These are phyloP conservation scores for Dalbergia cultrata DNA, from an alignment of 306 rosid genomes.

Conservation along the genomic window DNA sequence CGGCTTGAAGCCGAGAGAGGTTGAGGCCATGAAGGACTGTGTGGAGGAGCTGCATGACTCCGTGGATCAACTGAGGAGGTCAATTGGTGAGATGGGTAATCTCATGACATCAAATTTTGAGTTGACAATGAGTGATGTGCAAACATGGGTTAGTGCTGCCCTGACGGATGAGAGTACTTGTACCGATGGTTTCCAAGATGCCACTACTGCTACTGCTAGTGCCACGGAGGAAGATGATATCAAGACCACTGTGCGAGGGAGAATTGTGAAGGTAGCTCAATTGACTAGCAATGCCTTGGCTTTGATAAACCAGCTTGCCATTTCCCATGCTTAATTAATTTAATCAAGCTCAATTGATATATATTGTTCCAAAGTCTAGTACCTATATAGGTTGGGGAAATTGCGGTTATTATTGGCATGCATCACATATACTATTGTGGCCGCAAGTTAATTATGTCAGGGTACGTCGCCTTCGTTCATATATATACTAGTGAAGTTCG, in stretches of 20 bases:
- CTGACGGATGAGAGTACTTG: slow-evolving; percentile 78
- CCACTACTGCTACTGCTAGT: not conserved
- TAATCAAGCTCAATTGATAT: too few relatives aligned
- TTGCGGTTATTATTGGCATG: too few relatives aligned
- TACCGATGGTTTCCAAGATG: slow-evolving; percentile 65
- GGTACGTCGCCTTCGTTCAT: too few relatives aligned
- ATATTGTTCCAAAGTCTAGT: too few relatives aligned
- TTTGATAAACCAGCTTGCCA: slow-evolving; percentile 68
- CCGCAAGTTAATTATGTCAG: too few relatives aligned
- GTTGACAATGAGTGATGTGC: slow-evolving; percentile 59
- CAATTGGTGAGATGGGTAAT: slow-evolving; percentile 62
- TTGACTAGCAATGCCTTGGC: slow-evolving; percentile 87
- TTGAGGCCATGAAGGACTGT: slow-evolving; percentile 74
- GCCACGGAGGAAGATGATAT: slow-evolving; percentile 12
- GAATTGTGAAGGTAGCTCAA: slow-evolving; percentile 58
- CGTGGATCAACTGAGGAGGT: slow-evolving; percentile 59
- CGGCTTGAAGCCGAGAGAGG: slow-evolving; percentile 56
- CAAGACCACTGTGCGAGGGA: slow-evolving; percentile 51
- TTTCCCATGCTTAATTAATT: slow-evolving; percentile 19
- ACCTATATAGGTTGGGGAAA: too few relatives aligned
- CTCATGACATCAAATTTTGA: slow-evolving; percentile 46
- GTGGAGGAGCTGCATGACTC: slow-evolving; percentile 71
- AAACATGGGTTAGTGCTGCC: slow-evolving; percentile 88
- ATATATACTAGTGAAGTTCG: too few relatives aligned
- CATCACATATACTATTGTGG: too few relatives aligned